Base-by-base conservation (phyloP, 495 filamentous ascomycete species). In the Chlorociboria aeruginascens region DNA sequence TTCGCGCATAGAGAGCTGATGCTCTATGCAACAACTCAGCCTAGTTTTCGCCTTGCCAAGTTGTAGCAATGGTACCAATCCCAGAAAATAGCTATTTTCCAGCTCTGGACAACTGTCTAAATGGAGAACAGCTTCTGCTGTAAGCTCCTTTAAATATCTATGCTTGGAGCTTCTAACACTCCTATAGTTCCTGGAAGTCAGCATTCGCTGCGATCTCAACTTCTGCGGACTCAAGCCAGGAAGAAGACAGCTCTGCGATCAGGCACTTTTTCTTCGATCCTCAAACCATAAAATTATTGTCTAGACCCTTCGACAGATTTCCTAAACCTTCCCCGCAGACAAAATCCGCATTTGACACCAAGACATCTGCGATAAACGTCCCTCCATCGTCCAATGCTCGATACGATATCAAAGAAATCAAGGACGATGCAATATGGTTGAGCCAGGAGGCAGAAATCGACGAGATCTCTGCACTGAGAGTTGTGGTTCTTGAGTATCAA, bases 321-420 rank as follows among this genome's bases (percentile, higher is more conserved):
- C 62, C 72, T 41, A 54, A 71, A 2, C 63, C 80, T 62, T 51
- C 76, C 71, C 39, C 53, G 68, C 49, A 78, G 74, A 56, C 76
- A 6, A 90, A 83, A 61, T 61, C 70, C 38, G 78, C 78, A 20
- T 95, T 95, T 60, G 85, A 90, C 46, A 87, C 82, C 35, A 89
- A 81, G 63, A 96, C 88, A 1, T 83, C 90, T 13, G 81, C 89
- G n/a, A 93, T 96, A 44, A 82, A 95, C 61, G 80, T 89, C 38
- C 75, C 84, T 20, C 82, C 85, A 6, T 74, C 76, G 8, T 66
- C 77, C 17, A 78, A 79, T 53, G 73, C 76, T 12, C 72, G 73
- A 28, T 87, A 83, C 62, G 73, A 89, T 57, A 72, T 96, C 40
- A 77, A 82, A 20, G 73, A 86, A 63, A 80, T 97, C 57, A 95